Percentiles rank a stretch among this genome's conserved stretches.
These are phyloP conservation scores for Theileria equi DNA, from an alignment of 169 alveolate genomes.

Conservation along the genomic window DNA sequence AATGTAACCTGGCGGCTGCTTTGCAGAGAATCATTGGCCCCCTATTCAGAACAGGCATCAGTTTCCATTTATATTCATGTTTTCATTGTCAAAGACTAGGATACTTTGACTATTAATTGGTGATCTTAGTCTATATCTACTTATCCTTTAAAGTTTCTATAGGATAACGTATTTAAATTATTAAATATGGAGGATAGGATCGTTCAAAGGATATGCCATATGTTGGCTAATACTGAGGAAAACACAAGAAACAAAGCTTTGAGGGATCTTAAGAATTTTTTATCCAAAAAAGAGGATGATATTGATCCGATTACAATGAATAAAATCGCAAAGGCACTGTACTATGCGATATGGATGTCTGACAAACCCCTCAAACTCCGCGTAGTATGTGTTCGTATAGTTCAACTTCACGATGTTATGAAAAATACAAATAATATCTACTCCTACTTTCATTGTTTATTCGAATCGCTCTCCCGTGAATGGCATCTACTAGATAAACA, in stretches of 20 bases:
- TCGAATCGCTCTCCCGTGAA: constrained; percentile 34
- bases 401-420: constrained; percentile 24
- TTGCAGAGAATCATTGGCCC: no score
- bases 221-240: constrained; percentile 53
- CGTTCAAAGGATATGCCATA: constrained; percentile 53
- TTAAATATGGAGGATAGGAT: constrained; percentile 22
- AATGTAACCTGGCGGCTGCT: no score
- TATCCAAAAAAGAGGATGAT: constrained; percentile 4
- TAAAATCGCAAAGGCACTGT: constrained; percentile 44
- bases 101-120: neutral
- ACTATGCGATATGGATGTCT: constrained; percentile 58
- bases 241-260: constrained; percentile 28
- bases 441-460: constrained; percentile 14
- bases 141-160: neutral
- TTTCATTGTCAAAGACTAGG: no score
- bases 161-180: neutral
- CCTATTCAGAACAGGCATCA: no score
- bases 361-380: constrained; percentile 55
- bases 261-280: constrained; percentile 19
- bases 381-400: constrained; percentile 33
- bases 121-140: neutral
- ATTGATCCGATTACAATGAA: constrained; percentile 23
- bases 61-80: no score
- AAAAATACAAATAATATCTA: constrained; percentile 2
- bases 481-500: constrained; percentile 55